Conservation (phyloP, 495 filamentous ascomycete genomes). For the Penicillium antarcticum region DNA sequence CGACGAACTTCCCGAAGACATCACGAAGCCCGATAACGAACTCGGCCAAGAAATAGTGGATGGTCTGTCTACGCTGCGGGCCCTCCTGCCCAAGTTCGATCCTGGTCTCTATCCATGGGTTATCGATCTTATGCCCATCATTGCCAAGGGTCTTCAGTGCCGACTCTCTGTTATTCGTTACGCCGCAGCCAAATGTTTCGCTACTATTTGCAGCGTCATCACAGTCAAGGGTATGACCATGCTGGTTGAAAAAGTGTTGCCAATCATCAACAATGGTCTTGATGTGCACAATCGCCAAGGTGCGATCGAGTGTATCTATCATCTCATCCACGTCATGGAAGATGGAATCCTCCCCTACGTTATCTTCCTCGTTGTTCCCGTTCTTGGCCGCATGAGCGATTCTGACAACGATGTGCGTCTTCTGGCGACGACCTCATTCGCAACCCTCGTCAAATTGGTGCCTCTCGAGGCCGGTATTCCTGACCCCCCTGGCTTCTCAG, state of each 20-base stretch:
- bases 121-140: constrained; percentile 75
- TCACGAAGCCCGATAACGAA: constrained; percentile 62
- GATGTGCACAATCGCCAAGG: constrained; percentile 88
- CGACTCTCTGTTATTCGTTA: constrained; percentile 89
- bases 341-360: constrained; percentile 95
- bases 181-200: constrained; percentile 95
- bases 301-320: constrained; percentile 89
- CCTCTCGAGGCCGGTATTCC: constrained; percentile 98
- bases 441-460: constrained; percentile 95
- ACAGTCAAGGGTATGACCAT: constrained; percentile 93
- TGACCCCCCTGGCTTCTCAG: constrained; percentile 88
- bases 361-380: constrained; percentile 98
- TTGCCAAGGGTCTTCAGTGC: constrained; percentile 82
- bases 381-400: constrained; percentile 98
- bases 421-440: constrained; percentile 94
- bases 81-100: constrained; percentile 81
- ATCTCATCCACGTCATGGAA: constrained; percentile 97
- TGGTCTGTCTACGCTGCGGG: constrained; percentile 86
- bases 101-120: constrained; percentile 71
- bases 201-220: constrained; percentile 94
- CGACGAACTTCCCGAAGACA: constrained; percentile 64
- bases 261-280: constrained; percentile 80
- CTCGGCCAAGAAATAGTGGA: constrained; percentile 92
- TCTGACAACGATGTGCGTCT: constrained; percentile 93
- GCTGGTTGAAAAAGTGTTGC: constrained; percentile 87